Evolutionary conservation across 352 stramenopile species (phyloP).

Genomic region (Pilasporangium apinafurcum): DNA sequence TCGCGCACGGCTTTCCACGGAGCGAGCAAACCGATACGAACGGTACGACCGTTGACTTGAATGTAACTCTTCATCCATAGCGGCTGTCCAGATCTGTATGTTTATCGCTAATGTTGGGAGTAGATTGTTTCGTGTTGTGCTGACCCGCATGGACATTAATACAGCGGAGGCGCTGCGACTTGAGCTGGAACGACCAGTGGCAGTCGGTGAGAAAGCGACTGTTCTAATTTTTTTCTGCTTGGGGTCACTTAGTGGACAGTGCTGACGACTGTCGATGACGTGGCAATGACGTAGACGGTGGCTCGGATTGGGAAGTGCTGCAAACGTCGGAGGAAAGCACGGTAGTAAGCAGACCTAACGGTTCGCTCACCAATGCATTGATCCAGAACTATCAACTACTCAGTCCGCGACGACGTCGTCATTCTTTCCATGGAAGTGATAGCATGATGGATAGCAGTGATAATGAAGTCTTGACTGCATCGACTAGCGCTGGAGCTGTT

Average conservation of each 20-base stretch:
- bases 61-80: conserved; percentile 1
- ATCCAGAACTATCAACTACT: conserved; percentile 1
- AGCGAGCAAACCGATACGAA: conserved; percentile 57
- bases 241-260: neutral
- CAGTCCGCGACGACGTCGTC: neutral
- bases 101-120: neutral
- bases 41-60: conserved; percentile 24
- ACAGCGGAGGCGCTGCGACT: conserved; percentile 5
- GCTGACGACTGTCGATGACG: neutral
- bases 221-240: too few species aligned
- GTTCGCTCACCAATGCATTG: neutral
- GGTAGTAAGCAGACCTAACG: neutral
- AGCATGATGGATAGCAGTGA: conserved; percentile 2
- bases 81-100: neutral
- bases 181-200: conserved; percentile 4
- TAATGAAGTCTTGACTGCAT: too few species aligned
- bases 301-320: conserved; percentile 12
- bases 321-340: neutral
- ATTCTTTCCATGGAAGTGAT: neutral
- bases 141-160: conserved; percentile 9
- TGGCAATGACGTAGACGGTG: neutral
- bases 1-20: conserved; percentile 44
- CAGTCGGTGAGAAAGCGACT: too few species aligned
- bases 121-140: conserved; percentile 11
- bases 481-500: neutral